Evolutionary conservation across 2,329 filamentous ascomycete species (phyloP).

Genomic region (Colletotrichum falcatum): DNA sequence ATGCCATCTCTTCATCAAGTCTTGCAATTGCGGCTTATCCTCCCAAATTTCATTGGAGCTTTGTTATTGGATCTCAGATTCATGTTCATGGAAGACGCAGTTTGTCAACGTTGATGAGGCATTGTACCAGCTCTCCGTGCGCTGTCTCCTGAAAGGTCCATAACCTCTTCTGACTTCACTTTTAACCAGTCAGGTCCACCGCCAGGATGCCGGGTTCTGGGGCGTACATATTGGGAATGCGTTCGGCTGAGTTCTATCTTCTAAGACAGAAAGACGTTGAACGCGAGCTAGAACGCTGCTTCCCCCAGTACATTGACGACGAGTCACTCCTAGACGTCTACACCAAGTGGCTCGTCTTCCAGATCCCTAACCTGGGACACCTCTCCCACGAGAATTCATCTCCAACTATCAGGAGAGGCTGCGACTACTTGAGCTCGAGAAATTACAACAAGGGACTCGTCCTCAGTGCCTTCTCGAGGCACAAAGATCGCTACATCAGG

Average conservation of each 20-base stretch:
- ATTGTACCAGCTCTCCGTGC: neutral
- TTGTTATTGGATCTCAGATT: neutral
- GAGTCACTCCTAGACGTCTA: slow-evolving; percentile 26
- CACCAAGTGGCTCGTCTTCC: slow-evolving; percentile 23
- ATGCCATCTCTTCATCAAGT: neutral
- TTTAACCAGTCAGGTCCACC: neutral
- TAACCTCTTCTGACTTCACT: neutral
- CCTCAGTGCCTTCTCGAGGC: slow-evolving; percentile 39
- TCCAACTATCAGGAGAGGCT: slow-evolving; percentile 39
- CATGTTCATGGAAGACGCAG: neutral
- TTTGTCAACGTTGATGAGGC: neutral
- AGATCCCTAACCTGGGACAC: slow-evolving; percentile 14
- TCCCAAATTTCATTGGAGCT: neutral
- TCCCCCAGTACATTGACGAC: slow-evolving; percentile 11
- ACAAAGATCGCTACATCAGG: slow-evolving; percentile 21
- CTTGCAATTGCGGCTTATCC: neutral
- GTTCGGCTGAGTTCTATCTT: neutral
- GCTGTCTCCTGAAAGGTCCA: neutral
- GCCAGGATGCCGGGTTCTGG: neutral
- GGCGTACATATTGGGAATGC: slow-evolving; percentile 1
- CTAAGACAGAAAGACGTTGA: slow-evolving; percentile 19
- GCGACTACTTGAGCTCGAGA: slow-evolving; percentile 35
- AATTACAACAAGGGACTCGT: slow-evolving; percentile 40
- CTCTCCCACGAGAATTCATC: slow-evolving; percentile 6
- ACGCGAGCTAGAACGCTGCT: neutral